Conservation (phyloP, 2,329 filamentous ascomycete genomes). For the Penicillium fuscoglaucum region DNA sequence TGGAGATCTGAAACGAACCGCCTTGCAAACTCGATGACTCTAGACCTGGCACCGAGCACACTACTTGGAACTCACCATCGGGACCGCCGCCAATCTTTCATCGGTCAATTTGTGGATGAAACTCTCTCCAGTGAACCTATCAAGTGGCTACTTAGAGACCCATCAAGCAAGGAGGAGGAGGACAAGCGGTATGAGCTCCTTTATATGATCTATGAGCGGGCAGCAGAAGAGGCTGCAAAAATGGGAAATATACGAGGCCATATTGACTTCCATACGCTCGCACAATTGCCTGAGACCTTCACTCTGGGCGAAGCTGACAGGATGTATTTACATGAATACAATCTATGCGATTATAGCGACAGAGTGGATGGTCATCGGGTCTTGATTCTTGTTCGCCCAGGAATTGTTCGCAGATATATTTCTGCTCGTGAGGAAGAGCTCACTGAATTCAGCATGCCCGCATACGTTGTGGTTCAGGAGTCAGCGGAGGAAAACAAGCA, state of each 20-base stretch:
- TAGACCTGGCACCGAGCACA: neutral
- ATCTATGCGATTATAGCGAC: neutral
- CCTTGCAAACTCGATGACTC: neutral
- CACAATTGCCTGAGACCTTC: neutral
- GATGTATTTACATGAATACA: neutral
- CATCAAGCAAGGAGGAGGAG: neutral
- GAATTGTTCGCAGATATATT: neutral
- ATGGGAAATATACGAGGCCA: neutral
- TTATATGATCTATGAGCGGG: neutral
- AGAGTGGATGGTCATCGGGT: neutral
- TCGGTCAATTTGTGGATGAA: neutral
- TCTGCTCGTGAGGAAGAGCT: rapidly evolving
- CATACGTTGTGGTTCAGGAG: neutral
- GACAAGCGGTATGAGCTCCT: neutral
- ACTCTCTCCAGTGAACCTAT: neutral
- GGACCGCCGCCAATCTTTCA: neutral
- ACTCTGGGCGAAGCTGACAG: neutral
- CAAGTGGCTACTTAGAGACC: neutral
- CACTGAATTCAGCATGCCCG: too few species aligned
- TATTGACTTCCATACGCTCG: neutral
- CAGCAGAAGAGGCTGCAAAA: neutral
- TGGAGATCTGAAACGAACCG: neutral
- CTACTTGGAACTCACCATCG: neutral
- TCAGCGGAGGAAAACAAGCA: neutral
- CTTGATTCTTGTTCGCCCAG: neutral